Percentiles rank a stretch among this genome's conserved stretches.
These are phyloP conservation scores for Schwanniomyces pseudopolymorphus DNA, from an alignment of 805 yeast species.

Conservation along the genomic window DNA sequence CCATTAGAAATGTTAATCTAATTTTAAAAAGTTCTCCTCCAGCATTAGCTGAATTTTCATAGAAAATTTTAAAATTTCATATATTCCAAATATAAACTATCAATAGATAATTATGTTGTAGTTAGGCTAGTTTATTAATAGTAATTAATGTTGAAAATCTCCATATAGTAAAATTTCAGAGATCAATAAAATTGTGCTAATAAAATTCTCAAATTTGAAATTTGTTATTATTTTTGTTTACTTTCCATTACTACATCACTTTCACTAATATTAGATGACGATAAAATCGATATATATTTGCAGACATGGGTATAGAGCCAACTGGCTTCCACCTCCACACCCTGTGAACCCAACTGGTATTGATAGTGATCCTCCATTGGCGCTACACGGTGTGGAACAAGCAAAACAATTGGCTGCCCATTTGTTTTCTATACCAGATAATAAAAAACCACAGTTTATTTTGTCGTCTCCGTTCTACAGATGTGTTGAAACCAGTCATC, in stretches of 20 bases:
- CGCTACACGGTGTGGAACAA: conserved; percentile 85
- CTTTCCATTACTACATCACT: not conserved
- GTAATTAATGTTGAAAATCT: not conserved
- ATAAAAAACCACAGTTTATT: conserved; percentile 67
- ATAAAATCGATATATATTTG: conserved; percentile 65
- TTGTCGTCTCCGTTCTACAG: conserved; percentile 86
- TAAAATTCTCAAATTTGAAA: not conserved
- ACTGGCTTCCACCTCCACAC: conserved; percentile 76
- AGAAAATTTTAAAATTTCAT: conserved; percentile 1
- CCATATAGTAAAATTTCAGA: not conserved
- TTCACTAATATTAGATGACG: conserved; percentile 19
- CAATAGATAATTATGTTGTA: not conserved
- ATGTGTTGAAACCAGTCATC: conserved; percentile 79
- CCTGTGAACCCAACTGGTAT: conserved; percentile 85
- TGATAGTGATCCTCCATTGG: conserved; percentile 84
- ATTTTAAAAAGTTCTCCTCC: conserved; percentile 9
- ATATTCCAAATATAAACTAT: conserved; percentile 1
- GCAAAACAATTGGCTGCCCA: conserved; percentile 75
- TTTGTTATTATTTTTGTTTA: not conserved
- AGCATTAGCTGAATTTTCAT: not conserved
- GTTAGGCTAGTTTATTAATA: not conserved
- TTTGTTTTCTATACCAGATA: conserved; percentile 39
- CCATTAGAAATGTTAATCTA: conserved; percentile 91
- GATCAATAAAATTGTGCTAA: too few relatives aligned
- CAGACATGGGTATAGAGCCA: conserved; percentile 88